Percentiles rank a stretch among this genome's conserved stretches.
Evolutionary conservation across 129 eudicot genomes (phyloP).

Genomic region (Artemisia annua): DNA sequence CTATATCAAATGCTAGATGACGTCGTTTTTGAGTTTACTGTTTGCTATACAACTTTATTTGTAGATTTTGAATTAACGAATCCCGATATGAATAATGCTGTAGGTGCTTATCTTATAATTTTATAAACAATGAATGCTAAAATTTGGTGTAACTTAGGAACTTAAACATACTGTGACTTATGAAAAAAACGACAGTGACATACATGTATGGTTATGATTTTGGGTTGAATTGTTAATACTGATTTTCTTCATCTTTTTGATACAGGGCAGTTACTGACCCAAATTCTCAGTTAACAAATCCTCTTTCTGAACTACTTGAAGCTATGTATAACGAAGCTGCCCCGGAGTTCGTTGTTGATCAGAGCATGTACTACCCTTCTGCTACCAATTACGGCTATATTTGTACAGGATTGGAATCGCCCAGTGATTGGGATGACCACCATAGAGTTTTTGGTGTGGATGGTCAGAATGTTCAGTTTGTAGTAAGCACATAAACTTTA

Average conservation of each 20-base stretch:
- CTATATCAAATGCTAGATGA: neutral
- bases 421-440: conserved; percentile 87
- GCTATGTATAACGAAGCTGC: conserved; percentile 78
- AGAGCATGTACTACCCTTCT: conserved; percentile 76
- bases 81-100: too few species aligned
- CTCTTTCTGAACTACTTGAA: conserved; percentile 43
- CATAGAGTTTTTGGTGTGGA: conserved; percentile 86
- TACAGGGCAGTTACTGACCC: conserved; percentile 55
- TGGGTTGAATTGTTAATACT: too few species aligned
- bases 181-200: too few species aligned
- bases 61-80: conserved; percentile 61
- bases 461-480: conserved; percentile 81
- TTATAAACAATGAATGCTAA: neutral
- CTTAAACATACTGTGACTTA: too few species aligned
- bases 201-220: too few species aligned
- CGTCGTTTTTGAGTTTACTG: conserved; percentile 6
- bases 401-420: conserved; percentile 85
- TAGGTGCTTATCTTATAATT: conserved; percentile 56
- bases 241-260: neutral
- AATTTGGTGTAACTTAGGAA: neutral
- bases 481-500: conserved; percentile 44
- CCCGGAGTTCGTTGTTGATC: conserved; percentile 75
- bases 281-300: conserved; percentile 47
- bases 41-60: conserved; percentile 14
- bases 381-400: conserved; percentile 71